These are phyloP conservation scores for Phaeodactylum tricornutum DNA, from an alignment of 108 stramenopile genomes.

Conservation along the genomic window DNA sequence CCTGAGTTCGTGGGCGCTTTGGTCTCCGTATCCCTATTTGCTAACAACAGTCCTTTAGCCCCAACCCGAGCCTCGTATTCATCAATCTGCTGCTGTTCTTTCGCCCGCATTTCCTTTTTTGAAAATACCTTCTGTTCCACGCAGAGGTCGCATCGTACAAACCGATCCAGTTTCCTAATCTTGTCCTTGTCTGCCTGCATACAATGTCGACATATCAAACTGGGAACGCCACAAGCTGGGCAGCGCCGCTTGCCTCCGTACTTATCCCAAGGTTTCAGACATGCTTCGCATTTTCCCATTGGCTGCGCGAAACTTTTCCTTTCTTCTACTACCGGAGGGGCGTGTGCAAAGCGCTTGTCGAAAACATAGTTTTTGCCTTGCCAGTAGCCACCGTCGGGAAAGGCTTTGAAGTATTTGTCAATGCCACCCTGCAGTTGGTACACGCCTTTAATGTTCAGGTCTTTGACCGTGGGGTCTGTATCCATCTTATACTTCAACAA, in stretches of 20 bases:
- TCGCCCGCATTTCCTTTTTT: slow-evolving; percentile 32
- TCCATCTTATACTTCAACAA: slow-evolving; percentile 77
- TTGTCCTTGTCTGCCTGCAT: slow-evolving; percentile 32
- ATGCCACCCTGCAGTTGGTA: slow-evolving; percentile 86
- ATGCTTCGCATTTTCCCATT: slow-evolving; percentile 75
- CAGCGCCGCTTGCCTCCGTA: slow-evolving; percentile 86
- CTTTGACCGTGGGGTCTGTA: slow-evolving; percentile 44
- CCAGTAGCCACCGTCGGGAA: slow-evolving; percentile 83
- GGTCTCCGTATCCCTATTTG: not conserved
- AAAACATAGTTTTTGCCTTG: slow-evolving; percentile 81
- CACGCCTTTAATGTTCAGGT: slow-evolving; percentile 65
- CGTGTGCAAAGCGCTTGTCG: slow-evolving; percentile 87
- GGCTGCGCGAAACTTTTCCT: slow-evolving; percentile 15
- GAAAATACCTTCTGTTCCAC: slow-evolving; percentile 42
- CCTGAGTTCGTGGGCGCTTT: slow-evolving; percentile 24
- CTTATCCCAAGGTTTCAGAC: slow-evolving; percentile 82
- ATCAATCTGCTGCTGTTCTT: slow-evolving; percentile 31
- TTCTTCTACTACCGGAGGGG: slow-evolving; percentile 44
- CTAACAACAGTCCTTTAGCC: slow-evolving; percentile 19
- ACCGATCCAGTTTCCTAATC: slow-evolving; percentile 21
- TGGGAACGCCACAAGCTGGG: slow-evolving; percentile 85
- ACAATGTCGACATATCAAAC: slow-evolving; percentile 72
- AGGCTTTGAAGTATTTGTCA: slow-evolving; percentile 74
- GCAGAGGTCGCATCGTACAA: slow-evolving; percentile 54
- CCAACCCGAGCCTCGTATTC: slow-evolving; percentile 42